Percentiles rank a stretch among this genome's conserved stretches.
phyloP scores from a whole-genome alignment of 2,329 filamentous ascomycete species.

The Aspergillus cejpii region DNA sequence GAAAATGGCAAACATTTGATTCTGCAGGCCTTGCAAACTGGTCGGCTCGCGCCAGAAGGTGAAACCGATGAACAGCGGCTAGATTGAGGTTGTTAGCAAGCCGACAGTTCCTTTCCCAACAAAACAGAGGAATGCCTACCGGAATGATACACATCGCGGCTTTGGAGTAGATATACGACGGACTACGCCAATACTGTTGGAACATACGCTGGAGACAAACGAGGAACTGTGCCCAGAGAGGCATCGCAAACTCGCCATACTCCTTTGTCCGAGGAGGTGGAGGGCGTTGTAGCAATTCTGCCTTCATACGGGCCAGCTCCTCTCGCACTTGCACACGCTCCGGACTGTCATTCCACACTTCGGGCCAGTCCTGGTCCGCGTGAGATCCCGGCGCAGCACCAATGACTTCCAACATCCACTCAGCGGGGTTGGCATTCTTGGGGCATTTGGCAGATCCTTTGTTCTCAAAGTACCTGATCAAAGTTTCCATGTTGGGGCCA shows the following conservation, averaged over 20 bases:
- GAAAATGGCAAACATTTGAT: conserved; percentile 84
- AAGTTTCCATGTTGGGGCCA: conserved; percentile 49
- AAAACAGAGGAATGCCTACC: conserved; percentile 56
- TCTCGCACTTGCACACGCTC: conserved; percentile 47
- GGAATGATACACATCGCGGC: conserved; percentile 56
- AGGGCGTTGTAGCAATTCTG: conserved; percentile 27
- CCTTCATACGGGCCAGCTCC: conserved; percentile 40
- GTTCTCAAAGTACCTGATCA: conserved; percentile 57
- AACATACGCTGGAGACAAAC: conserved; percentile 68
- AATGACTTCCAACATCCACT: conserved; percentile 54
- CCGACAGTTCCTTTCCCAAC: background rate
- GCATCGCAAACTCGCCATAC: conserved; percentile 72
- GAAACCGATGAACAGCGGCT: conserved; percentile 71
- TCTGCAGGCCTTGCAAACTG: conserved; percentile 73
- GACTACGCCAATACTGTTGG: conserved; percentile 84
- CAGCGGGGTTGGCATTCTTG: conserved; percentile 61
- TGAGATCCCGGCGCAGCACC: conserved; percentile 55
- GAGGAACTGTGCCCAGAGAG: conserved; percentile 59
- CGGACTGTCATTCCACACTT: conserved; percentile 53
- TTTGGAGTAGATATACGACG: conserved; percentile 82
- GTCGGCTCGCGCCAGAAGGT: conserved; percentile 68
- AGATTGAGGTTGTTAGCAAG: conserved; percentile 19
- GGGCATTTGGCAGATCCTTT: conserved; percentile 56
- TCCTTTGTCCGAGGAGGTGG: conserved; percentile 41
- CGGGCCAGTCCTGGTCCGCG: conserved; percentile 56